Evolutionary conservation across 192 early-diverging fungal species (phyloP), one percentile per base, ranked within the genome.

Genomic region (Phlyctochytrium planicorne): DNA sequence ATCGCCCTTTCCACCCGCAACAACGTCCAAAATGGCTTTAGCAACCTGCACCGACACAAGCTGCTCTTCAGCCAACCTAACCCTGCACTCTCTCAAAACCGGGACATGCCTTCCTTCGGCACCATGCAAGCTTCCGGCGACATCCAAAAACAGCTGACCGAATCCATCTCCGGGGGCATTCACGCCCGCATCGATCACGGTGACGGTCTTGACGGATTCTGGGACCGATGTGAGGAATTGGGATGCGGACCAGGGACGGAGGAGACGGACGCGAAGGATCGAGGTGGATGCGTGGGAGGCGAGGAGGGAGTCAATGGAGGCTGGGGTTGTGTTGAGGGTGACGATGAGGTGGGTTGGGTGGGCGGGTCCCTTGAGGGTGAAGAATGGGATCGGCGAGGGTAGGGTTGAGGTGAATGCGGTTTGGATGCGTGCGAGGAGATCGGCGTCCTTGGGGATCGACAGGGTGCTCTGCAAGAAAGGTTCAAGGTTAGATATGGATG

Each of bases 121-220:
- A 35, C 87, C 70, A 61, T 90, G 85, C 70, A 91, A 88, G 20
- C 86, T 79, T 25, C 90, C 82, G 0, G 89, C 87, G 55, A 96
- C 85, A 71, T 96, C 94, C 34, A 94, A 79, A 80, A 93, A 92
- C 52, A 96, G 75, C 30, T 91, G 90, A 27, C 90, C 91, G 87
- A 89, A 93, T 27, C 83, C 27, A 57, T 6, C 12, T 6, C 16
- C 20, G 20, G 16, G 10, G 55, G 55, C 25, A 27, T 4, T 74
- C 59, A 84, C 84, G 16, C 82, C 80, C 32, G 80, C 78, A 33
- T 90, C 88, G 30, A 96, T 72, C 30, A 98, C 90, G 14, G 90
- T 75, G n/a, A 96, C 68, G n/a, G 70, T 79, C 67, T 80, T 82
- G 12, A 70, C 70, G 2, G 69, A 34, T 14, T 69, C 52, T 10